phyloP scores from a whole-genome alignment of 768 basidiomycete genomes.

The Clitopilus hobsonii region DNA sequence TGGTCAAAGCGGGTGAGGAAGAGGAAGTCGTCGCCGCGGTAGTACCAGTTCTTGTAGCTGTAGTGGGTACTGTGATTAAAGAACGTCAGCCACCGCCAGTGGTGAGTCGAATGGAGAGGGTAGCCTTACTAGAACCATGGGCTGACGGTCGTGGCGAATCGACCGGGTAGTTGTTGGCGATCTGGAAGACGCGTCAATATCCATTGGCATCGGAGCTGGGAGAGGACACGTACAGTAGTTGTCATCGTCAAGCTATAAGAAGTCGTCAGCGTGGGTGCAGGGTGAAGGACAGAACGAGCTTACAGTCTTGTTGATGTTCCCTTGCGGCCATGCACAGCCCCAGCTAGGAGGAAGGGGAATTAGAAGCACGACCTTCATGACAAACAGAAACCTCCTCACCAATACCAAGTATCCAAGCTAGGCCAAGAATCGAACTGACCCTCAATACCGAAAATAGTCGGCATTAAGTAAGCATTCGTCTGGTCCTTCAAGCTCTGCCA shows the following conservation, averaged over 20 bases:
- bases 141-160: conserved; percentile 42
- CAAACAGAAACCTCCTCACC: conserved; percentile 23
- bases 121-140: conserved; percentile 37
- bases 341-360: conserved; percentile 28
- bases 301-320: conserved; percentile 37
- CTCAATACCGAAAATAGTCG: conserved; percentile 53
- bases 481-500: conserved; percentile 45
- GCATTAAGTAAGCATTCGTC: conserved; percentile 41
- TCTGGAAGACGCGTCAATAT: conserved; percentile 21
- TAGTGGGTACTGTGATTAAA: conserved; percentile 49
- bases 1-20: conserved; percentile 69
- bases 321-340: conserved; percentile 62
- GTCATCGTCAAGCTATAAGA: conserved; percentile 35
- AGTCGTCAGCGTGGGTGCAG: conserved; percentile 2
- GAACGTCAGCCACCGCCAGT: conserved; percentile 13
- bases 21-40: conserved; percentile 66
- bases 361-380: background rate
- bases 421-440: conserved; percentile 41
- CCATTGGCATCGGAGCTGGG: background rate
- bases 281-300: conserved; percentile 8
- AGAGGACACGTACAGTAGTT: conserved; percentile 34
- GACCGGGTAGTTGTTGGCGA: conserved; percentile 33
- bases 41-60: conserved; percentile 61
- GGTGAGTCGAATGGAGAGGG: background rate
- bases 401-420: conserved; percentile 43